These are phyloP conservation scores for Fusarium kyushuense DNA, from an alignment of 2,329 filamentous ascomycete genomes.

Conservation along the genomic window DNA sequence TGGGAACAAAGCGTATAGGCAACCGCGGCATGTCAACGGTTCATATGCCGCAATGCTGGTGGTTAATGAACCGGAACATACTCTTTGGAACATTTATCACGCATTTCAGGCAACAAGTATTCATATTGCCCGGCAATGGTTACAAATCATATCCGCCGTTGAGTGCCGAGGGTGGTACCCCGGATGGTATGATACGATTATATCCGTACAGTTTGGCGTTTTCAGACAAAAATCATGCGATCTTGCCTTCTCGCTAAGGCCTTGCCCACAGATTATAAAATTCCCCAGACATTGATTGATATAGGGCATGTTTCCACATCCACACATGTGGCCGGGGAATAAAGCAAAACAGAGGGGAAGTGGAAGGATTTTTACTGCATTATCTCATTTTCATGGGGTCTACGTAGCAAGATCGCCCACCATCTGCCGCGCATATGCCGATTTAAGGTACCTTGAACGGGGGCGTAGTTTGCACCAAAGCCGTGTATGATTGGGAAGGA, in stretches of 20 bases:
- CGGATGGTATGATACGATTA: constrained; percentile 38
- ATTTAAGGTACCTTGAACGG: constrained; percentile 42
- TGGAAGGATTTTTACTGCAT: constrained; percentile 5
- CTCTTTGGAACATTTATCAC: constrained; percentile 32
- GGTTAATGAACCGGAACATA: constrained; percentile 12
- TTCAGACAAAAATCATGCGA: constrained; percentile 40
- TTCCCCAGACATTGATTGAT: constrained; percentile 30
- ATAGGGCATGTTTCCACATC: constrained; percentile 8
- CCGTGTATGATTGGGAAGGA: constrained; percentile 44
- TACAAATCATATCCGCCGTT: constrained; percentile 15
- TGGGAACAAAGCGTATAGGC: constrained; percentile 11
- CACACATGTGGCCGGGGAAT: constrained; percentile 4
- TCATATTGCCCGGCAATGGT: neutral
- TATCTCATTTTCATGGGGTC: constrained; percentile 31
- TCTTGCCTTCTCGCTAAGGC: constrained; percentile 12
- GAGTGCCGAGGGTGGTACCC: constrained; percentile 39
- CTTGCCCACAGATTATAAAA: neutral
- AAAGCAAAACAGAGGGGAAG: constrained; percentile 24
- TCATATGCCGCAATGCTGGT: constrained; percentile 13
- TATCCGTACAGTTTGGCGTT: constrained; percentile 10
- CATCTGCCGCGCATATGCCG: constrained; percentile 50
- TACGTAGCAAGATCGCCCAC: constrained; percentile 45
- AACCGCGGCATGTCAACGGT: neutral
- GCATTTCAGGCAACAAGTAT: constrained; percentile 29
- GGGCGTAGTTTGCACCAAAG: constrained; percentile 19